phyloP scores from a whole-genome alignment of 768 basidiomycete genomes.

The Rhizopogon rudus region DNA sequence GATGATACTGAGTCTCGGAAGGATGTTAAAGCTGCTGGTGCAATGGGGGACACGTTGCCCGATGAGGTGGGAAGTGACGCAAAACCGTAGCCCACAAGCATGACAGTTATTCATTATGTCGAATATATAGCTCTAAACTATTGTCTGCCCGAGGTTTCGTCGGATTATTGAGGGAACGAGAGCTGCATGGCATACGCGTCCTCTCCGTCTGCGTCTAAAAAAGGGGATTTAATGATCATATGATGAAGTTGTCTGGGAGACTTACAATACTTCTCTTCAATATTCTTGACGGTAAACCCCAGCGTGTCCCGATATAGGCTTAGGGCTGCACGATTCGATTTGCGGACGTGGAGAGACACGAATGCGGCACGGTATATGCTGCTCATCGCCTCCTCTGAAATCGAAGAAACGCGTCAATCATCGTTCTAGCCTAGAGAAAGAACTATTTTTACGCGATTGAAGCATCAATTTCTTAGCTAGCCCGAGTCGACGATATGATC shows the following conservation, averaged over 20 bases:
- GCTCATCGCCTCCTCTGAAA: constrained; percentile 85
- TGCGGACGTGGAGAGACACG: constrained; percentile 88
- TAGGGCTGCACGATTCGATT: constrained; percentile 92
- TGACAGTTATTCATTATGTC: constrained; percentile 6
- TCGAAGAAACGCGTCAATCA: constrained; percentile 3
- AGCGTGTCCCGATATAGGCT: constrained; percentile 84
- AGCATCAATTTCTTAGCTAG: constrained; percentile 93
- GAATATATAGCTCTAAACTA: constrained; percentile 6
- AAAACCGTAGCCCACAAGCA: constrained; percentile 1
- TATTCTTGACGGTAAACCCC: constrained; percentile 80
- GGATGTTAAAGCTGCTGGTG: constrained; percentile 4
- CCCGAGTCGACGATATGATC: constrained; percentile 87
- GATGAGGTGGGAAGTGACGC: neutral
- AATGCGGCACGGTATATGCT: constrained; percentile 79
- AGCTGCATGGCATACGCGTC: constrained; percentile 92
- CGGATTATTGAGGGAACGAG: constrained; percentile 36
- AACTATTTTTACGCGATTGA: constrained; percentile 68
- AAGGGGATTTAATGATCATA: constrained; percentile 7
- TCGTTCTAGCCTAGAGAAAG: neutral
- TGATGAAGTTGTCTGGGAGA: constrained; percentile 12
- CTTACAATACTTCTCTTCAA: constrained; percentile 91
- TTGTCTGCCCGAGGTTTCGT: neutral
- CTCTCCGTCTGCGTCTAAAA: constrained; percentile 87
- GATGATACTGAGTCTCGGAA: constrained; percentile 2
- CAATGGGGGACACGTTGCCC: constrained; percentile 4